Evolutionary conservation across 805 yeast genomes (phyloP), one percentile per base, ranked within the genome.

Genomic region (Komagataella populi): DNA sequence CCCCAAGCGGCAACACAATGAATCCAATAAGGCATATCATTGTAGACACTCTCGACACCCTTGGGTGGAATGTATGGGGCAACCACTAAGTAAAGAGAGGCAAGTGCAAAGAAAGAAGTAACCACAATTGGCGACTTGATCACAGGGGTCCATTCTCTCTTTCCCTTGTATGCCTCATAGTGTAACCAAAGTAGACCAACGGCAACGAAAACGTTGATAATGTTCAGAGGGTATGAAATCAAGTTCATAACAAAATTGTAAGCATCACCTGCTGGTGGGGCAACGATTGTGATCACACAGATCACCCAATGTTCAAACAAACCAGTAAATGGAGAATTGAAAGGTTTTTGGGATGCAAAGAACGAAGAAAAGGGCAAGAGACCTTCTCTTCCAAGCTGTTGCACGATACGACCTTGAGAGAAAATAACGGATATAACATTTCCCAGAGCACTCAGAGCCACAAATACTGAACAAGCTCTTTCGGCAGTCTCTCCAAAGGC

Each of bases 201-300:
- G 16, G 84, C 81, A 45, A 87, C 80, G 47, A 72, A 70, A 30
- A 81, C 69, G 63, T 86, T 83, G 59, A 87, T 83, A 49, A 87
- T 82, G 60, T 87, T 83, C 69, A 82, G 76, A 49, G 95, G 91
- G 64, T 87, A 87, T 2, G 91, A 81, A 58, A 85, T 83, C 70
- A 87, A 72, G 66, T 87, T 86, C 65, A 84, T 64, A 57, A 87
- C 79, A 63, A 87, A 84, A 65, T 84, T 83, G 70, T 85, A 87
- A 48, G 95, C 95, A 62, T 86, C 95, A 52, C 93, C 95, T 23
- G 90, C 86, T 17, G 93, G 91, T 46, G 87, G 87, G 3, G 91
- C 93, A 48, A 85, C 61, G 54, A 87, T 78, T 49, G 88, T 81
- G 50, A 87, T 71, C 45, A 83, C 66, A 69, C 90, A 84, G 16